Percentiles rank a stretch among this genome's conserved stretches.
Conservation (phyloP, 495 filamentous ascomycete genomes). For the Penicillium psychrofluorescens region DNA sequence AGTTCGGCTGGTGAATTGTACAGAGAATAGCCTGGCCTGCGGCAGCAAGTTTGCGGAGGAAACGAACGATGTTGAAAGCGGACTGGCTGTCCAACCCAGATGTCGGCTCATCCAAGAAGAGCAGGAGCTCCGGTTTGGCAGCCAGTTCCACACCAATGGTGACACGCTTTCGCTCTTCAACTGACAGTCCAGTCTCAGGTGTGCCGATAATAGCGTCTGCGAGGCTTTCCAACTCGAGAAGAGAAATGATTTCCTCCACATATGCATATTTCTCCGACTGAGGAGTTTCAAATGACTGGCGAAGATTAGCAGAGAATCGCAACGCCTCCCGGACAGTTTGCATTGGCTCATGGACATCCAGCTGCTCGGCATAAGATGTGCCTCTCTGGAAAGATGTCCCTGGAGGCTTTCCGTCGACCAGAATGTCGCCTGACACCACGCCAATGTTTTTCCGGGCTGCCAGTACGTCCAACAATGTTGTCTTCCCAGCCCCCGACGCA, state of each 20-base stretch:
- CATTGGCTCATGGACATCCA: slow-evolving; percentile 72
- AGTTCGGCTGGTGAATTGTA: slow-evolving; percentile 89
- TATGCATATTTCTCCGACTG: slow-evolving; percentile 72
- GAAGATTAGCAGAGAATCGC: slow-evolving; percentile 72
- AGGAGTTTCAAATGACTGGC: slow-evolving; percentile 65
- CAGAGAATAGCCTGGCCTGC: slow-evolving; percentile 84
- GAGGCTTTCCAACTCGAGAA: slow-evolving; percentile 77
- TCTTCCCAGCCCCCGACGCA: slow-evolving; percentile 81
- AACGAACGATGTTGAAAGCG: slow-evolving; percentile 84
- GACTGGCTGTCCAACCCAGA: slow-evolving; percentile 79
- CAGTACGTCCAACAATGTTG: slow-evolving; percentile 72
- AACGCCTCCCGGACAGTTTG: slow-evolving; percentile 80
- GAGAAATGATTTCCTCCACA: slow-evolving; percentile 72
- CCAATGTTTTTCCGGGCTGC: slow-evolving; percentile 73
- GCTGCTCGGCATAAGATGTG: slow-evolving; percentile 76
- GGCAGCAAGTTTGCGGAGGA: slow-evolving; percentile 74
- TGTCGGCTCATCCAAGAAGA: slow-evolving; percentile 90
- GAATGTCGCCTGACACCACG: slow-evolving; percentile 63
- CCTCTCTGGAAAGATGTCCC: slow-evolving; percentile 69
- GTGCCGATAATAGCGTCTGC: slow-evolving; percentile 80
- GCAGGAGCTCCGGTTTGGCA: slow-evolving; percentile 73
- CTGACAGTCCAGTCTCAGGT: slow-evolving; percentile 69
- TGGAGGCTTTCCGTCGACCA: slow-evolving; percentile 63
- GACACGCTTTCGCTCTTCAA: slow-evolving; percentile 86
- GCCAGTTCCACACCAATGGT: slow-evolving; percentile 88